Evolutionary conservation across 495 filamentous ascomycete species (phyloP).

Genomic region (Neurospora sp.): DNA sequence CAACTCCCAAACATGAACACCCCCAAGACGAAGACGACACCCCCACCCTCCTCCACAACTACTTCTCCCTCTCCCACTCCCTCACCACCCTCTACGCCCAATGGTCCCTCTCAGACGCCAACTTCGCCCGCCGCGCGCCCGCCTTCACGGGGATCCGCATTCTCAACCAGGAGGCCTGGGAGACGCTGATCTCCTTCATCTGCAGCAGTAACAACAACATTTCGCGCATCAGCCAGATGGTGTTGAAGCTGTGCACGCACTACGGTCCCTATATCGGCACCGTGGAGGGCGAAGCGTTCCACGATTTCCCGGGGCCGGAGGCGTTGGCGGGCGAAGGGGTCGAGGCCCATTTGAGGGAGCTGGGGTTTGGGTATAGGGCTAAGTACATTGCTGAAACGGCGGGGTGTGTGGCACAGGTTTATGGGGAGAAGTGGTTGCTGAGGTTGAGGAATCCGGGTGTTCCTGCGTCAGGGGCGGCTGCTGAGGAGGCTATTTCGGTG

Average conservation of each 20-base stretch:
- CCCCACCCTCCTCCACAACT: constrained; percentile 57
- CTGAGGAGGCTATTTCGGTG: background rate
- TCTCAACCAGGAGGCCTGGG: constrained; percentile 91
- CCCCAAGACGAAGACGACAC: constrained; percentile 48
- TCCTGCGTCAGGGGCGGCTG: constrained; percentile 37
- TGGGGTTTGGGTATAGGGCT: constrained; percentile 93
- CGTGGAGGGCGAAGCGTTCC: constrained; percentile 59
- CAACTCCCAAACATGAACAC: constrained; percentile 14
- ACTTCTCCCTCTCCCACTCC: constrained; percentile 72
- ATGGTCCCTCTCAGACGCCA: constrained; percentile 78
- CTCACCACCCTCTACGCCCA: constrained; percentile 67
- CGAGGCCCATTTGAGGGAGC: constrained; percentile 63
- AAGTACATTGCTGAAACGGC: constrained; percentile 87
- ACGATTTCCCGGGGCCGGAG: constrained; percentile 77
- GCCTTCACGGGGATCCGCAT: constrained; percentile 92
- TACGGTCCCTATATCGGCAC: constrained; percentile 72
- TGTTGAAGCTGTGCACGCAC: constrained; percentile 78
- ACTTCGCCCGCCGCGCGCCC: constrained; percentile 81
- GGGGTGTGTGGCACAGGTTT: constrained; percentile 54
- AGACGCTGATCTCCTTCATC: constrained; percentile 87
- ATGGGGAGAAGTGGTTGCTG: constrained; percentile 65
- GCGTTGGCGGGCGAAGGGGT: constrained; percentile 58
- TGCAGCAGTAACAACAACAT: constrained; percentile 99
- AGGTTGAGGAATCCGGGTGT: constrained; percentile 65
- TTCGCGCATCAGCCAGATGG: constrained; percentile 87